Conservation (phyloP, 1,284 basidiomycete species). For the Exobasidium cylindrosporum region DNA sequence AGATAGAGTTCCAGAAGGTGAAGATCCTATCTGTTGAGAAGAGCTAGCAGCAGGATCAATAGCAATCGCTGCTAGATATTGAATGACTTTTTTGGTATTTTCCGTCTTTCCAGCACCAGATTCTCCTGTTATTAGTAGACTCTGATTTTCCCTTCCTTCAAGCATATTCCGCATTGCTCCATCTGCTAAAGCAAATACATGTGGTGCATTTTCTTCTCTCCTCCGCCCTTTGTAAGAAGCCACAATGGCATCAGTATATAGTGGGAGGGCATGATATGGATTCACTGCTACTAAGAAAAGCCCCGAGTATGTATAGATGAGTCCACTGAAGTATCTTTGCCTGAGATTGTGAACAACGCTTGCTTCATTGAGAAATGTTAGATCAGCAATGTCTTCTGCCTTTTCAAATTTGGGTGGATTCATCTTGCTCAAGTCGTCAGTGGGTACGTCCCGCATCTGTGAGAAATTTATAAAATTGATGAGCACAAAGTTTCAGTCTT, state of each 20-base stretch:
- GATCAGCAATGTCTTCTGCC: conserved; percentile 95
- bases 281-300: conserved; percentile 98
- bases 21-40: conserved; percentile 18
- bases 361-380: conserved; percentile 97
- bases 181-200: conserved; percentile 96
- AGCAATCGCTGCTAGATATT: conserved; percentile 96
- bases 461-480: too few species aligned
- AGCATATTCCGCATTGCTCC: conserved; percentile 98
- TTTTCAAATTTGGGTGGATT: conserved; percentile 98
- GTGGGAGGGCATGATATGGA: conserved; percentile 86
- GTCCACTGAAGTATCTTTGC: conserved; percentile 82
- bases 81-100: conserved; percentile 99
- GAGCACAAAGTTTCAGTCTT: too few species aligned
- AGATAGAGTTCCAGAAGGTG: conserved; percentile 23
- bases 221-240: conserved; percentile 89
- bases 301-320: conserved; percentile 95
- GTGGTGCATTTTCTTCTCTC: conserved; percentile 91
- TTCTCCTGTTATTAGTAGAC: conserved; percentile 98
- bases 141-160: conserved; percentile 93
- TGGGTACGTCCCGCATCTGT: conserved; percentile 34
- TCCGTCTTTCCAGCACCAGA: conserved; percentile 99
- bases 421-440: conserved; percentile 52
- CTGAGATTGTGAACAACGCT: conserved; percentile 96
- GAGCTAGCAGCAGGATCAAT: conserved; percentile 56
- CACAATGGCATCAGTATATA: conserved; percentile 88